These are phyloP conservation scores for Ceratobasidium sp. DNA, from an alignment of 1,284 basidiomycete species.

Conservation along the genomic window DNA sequence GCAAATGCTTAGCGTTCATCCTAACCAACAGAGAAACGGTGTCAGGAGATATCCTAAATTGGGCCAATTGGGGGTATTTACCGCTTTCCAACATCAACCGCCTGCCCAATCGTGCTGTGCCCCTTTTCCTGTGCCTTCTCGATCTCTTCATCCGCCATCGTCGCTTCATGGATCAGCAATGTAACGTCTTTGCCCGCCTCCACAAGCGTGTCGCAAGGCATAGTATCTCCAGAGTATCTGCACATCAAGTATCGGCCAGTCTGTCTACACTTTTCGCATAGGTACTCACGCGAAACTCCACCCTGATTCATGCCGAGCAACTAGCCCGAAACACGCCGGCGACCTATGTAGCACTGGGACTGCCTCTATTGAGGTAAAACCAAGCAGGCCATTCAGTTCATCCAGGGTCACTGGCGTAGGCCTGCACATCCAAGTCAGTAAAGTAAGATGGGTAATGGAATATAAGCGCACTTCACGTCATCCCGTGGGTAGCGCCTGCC, in stretches of 20 bases:
- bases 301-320: constrained; percentile 73
- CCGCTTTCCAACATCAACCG: constrained; percentile 79
- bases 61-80: constrained; percentile 53
- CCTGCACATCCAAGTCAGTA: background rate
- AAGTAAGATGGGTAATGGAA: background rate
- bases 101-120: constrained; percentile 91
- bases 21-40: constrained; percentile 56
- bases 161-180: constrained; percentile 93
- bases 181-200: constrained; percentile 75
- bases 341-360: constrained; percentile 65
- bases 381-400: constrained; percentile 14
- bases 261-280: constrained; percentile 29
- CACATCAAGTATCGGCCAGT: constrained; percentile 44
- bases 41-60: background rate
- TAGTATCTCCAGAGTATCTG: constrained; percentile 89
- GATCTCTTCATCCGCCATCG: constrained; percentile 79
- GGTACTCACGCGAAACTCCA: constrained; percentile 84
- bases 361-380: constrained; percentile 31
- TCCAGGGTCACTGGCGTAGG: constrained; percentile 17
- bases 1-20: constrained; percentile 83
- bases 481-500: constrained; percentile 54
- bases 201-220: constrained; percentile 76
- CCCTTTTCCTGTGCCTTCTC: constrained; percentile 79
- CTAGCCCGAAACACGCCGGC: constrained; percentile 71
- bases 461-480: background rate